Base-by-base conservation (phyloP, 2,329 filamentous ascomycete species). In the Verticillium nonalfalfae region DNA sequence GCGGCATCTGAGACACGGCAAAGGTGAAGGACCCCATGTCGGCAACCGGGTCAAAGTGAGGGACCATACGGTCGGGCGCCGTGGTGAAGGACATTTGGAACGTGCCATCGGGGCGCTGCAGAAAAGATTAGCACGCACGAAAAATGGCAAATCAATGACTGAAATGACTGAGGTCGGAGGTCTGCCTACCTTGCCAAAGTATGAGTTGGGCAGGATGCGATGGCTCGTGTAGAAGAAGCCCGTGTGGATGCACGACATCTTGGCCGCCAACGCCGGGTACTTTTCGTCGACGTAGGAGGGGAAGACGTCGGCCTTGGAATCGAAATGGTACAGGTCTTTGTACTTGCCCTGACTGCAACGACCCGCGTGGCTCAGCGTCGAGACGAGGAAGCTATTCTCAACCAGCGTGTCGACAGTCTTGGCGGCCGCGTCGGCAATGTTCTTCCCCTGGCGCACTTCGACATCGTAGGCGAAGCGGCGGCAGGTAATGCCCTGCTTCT, bases 341-440 rank as follows among this genome's bases (percentile, higher is more conserved):
- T 76, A 76, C 45, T 68, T 72, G 0, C 81, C 82, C 0, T 70
- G 68, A 62, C 79, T 84, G 64, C 76, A 79, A 58, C 76, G 77
- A 9, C 63, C 67, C 0, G 79, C 81, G 64, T 83, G 73, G 65
- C 80, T 82, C 63, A 85, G 66, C 0, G 80, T 83, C 36, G 81
- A 85, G 2, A 74, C 80, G 5, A 84, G 68, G 61, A 84, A 81
- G 0, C 81, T 78, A 62, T 81, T 82, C 1, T 66, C 68, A 34
- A 79, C 78, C 1, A 85, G 71, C 0, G 74, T 73, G 34, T 67
- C 73, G 0, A 73, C 70, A 0, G 73, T 73, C 0, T 70, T 65
- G 1, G 80, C 79, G 0, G 82, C 83, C 0, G 82, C 83, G 63
- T 84, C 78, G 3, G 76, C 80, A 35, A 86, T 81, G 62, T 86